Percentiles rank a stretch among this genome's conserved stretches.
phyloP scores from a whole-genome alignment of 2,329 filamentous ascomycete genomes.

The Hymenotorrendiella dingleyae region DNA sequence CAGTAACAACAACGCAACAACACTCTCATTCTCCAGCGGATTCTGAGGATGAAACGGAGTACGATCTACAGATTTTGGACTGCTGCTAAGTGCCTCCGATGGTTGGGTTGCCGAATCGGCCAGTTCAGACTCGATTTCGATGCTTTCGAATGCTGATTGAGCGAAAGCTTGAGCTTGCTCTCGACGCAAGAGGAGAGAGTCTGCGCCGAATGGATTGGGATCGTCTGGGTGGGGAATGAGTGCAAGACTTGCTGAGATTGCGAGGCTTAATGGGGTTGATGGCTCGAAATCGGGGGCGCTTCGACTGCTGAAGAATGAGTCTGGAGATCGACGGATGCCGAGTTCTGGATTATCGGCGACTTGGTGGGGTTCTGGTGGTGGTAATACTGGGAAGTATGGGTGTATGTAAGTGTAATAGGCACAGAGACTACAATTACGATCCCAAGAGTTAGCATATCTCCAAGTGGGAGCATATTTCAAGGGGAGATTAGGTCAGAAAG shows the following conservation, averaged over 20 bases:
- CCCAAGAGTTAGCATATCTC: too few relatives aligned
- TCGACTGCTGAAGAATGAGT: constrained; percentile 31
- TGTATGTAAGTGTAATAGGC: constrained; percentile 49
- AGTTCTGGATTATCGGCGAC: constrained; percentile 19
- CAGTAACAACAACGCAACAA: constrained; percentile 42
- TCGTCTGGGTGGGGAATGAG: constrained; percentile 40
- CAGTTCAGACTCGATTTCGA: constrained; percentile 43
- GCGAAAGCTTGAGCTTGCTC: constrained; percentile 44
- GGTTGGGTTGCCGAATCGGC: constrained; percentile 41
- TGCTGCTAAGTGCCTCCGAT: constrained; percentile 36
- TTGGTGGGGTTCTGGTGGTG: constrained; percentile 33
- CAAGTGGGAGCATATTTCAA: too few relatives aligned
- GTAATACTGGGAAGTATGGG: constrained; percentile 44
- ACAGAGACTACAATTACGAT: constrained; percentile 40
- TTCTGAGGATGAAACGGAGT: constrained; percentile 39
- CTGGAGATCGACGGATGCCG: constrained; percentile 21
- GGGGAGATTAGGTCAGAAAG: too few relatives aligned
- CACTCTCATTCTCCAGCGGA: constrained; percentile 41
- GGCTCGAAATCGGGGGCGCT: constrained; percentile 35
- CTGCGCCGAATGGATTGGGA: constrained; percentile 25
- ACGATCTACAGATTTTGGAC: constrained; percentile 26
- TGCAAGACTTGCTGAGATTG: constrained; percentile 43
- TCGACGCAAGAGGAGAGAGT: constrained; percentile 39
- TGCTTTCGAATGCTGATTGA: constrained; percentile 41
- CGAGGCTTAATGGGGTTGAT: constrained; percentile 39